Conservation (phyloP, 1,284 basidiomycete genomes). For the Boletus semigastroideus region DNA sequence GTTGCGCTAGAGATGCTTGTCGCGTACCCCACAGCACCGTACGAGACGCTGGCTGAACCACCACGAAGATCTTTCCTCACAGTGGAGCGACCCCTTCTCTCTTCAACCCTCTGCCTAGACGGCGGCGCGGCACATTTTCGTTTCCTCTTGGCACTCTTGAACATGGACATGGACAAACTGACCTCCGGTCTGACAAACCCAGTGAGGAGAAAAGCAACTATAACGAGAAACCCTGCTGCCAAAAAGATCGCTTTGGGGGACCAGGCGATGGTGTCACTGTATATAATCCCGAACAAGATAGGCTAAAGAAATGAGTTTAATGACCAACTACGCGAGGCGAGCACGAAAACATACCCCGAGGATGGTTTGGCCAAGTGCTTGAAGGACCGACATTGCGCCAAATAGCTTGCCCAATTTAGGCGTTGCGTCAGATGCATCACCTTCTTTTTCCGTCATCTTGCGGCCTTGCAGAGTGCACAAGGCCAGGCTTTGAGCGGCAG, state of each 20-base stretch:
- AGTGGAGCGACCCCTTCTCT: constrained; percentile 52
- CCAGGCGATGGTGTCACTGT: constrained; percentile 60
- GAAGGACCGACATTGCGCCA: constrained; percentile 65
- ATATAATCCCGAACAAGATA: constrained; percentile 67
- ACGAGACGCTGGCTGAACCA: constrained; percentile 25
- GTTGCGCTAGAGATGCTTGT: constrained; percentile 7
- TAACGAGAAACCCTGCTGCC: constrained; percentile 49
- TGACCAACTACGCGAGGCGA: background rate
- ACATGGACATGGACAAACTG: constrained; percentile 21
- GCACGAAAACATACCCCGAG: constrained; percentile 50
- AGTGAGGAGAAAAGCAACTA: constrained; percentile 48
- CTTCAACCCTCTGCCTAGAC: constrained; percentile 23
- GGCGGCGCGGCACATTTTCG: background rate
- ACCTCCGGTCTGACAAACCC: constrained; percentile 48
- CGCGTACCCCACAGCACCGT: constrained; percentile 13
- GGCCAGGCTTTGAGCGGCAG: constrained; percentile 69
- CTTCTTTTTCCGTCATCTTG: constrained; percentile 37
- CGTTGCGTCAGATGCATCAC: constrained; percentile 18
- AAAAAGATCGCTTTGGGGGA: constrained; percentile 70
- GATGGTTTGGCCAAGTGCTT: constrained; percentile 66
- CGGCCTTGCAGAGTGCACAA: constrained; percentile 64
- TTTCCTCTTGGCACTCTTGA: constrained; percentile 12
- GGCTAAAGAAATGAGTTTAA: constrained; percentile 46
- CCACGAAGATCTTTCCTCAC: constrained; percentile 53
- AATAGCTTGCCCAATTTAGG: constrained; percentile 56